Base-by-base conservation (phyloP, 1,139 yeast species). In the Wickerhamomyces sp. region DNA sequence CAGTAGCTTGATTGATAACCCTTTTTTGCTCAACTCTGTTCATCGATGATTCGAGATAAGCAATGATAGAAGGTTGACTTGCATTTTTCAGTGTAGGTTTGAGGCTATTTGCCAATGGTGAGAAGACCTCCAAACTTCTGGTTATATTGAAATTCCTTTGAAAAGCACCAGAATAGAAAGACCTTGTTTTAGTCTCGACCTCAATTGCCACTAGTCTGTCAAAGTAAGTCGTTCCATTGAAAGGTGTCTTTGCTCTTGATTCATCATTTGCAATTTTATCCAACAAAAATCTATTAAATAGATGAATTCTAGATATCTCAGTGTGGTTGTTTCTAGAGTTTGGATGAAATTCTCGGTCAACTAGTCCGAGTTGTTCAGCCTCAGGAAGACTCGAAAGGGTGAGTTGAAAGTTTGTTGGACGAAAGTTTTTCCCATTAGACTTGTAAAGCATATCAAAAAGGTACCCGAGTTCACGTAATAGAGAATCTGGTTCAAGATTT, bases 401-500 rank as follows among this genome's bases (percentile, higher is more conserved):
- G 60, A 68, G 59, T 63, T 79, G 75, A 64, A 93, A 90, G 59
- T 93, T 89, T 9, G 86, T 70, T 0, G 93, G 84, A 41, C 84
- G 71, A 53, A 86, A 69, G 67, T 87, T 79, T 61, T 73, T 53
- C 1, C 95, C 94, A 27, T 76, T 68, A 0, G 96, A 90, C 61
- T 88, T 88, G 43, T 75, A 74, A 68, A 93, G 75, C 99, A 93
- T 93, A 59, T 94, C 98, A 66, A 81, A 88, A 15, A 94, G 68
- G 51, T 90, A 88, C 0, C 96, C 99, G 41, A 91, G 68, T 60
- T 94, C 98, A 45, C 86, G 81, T 34, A 90, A 64, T 9, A 91
- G 62, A 10, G 84, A 73, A 36, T 80, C 62, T 36, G 65, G 55
- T 35, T 61, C 53, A 53, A 80, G 69, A 61, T 79, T 79, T 58